Percentiles rank a stretch among this genome's conserved stretches.
Evolutionary conservation across 176 grass and related monocot species (phyloP).

Genomic region (Zizania latifolia): DNA sequence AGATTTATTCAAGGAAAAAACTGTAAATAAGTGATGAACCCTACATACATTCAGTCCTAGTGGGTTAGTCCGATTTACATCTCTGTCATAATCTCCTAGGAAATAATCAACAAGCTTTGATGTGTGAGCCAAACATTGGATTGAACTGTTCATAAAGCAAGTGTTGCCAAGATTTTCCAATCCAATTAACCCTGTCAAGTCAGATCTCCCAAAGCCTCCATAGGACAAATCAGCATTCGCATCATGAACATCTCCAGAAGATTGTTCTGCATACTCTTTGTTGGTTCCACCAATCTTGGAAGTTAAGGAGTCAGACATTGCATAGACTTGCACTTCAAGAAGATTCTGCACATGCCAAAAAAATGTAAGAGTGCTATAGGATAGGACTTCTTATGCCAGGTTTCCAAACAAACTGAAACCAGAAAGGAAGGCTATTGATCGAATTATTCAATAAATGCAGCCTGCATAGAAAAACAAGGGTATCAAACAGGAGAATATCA

Average conservation of each 20-base stretch:
- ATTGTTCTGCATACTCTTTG: constrained; percentile 28
- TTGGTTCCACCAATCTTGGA: constrained; percentile 47
- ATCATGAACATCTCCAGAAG: constrained; percentile 39
- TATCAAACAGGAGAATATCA: neutral
- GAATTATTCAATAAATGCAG: constrained; percentile 13
- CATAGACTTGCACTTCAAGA: constrained; percentile 87
- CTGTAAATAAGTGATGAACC: neutral
- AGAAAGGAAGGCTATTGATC: neutral
- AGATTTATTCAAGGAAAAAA: neutral
- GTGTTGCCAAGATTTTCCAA: constrained; percentile 97
- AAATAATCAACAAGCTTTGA: constrained; percentile 85
- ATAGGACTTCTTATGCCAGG: neutral
- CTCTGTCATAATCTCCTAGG: constrained; percentile 71
- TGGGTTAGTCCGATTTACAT: constrained; percentile 79
- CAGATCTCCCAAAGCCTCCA: constrained; percentile 44
- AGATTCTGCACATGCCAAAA: constrained; percentile 62
- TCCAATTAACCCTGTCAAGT: constrained; percentile 68
- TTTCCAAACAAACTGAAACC: neutral
- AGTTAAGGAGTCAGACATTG: constrained; percentile 60
- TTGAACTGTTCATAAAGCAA: constrained; percentile 98
- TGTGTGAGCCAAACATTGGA: constrained; percentile 94
- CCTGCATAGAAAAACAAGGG: neutral
- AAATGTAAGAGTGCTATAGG: constrained; percentile 16
- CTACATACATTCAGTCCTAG: constrained; percentile 86
- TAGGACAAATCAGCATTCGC: constrained; percentile 38